Evolutionary conservation across 345 rosid species (phyloP).

Genomic region (Stellera chamaejasme): DNA sequence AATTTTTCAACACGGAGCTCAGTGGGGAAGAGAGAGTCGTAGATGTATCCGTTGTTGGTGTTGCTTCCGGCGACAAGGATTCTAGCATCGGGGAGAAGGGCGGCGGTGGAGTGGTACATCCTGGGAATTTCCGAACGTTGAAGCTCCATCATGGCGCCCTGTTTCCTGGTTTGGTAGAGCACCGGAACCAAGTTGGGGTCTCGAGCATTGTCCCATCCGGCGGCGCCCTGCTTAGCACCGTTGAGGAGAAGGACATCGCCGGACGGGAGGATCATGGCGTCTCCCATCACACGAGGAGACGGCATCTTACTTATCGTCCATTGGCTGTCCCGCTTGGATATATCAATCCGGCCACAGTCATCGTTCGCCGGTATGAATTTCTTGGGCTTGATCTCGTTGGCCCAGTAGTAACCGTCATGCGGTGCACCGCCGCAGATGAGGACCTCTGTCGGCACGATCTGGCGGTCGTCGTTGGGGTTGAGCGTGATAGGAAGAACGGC

Average conservation of each 20-base stretch:
- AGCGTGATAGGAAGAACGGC: constrained; percentile 58
- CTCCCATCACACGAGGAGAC: constrained; percentile 60
- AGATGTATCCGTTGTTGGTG: constrained; percentile 53
- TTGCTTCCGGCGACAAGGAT: constrained; percentile 62
- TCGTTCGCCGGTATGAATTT: constrained; percentile 30
- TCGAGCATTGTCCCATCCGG: constrained; percentile 61
- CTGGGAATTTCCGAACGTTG: constrained; percentile 39
- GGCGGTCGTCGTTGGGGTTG: constrained; percentile 10
- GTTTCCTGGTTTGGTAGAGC: constrained; percentile 25
- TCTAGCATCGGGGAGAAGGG: constrained; percentile 47
- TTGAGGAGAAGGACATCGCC: constrained; percentile 64
- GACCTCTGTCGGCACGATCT: constrained; percentile 34
- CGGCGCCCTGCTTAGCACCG: constrained; percentile 60
- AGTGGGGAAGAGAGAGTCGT: constrained; percentile 45
- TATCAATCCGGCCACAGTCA: constrained; percentile 55
- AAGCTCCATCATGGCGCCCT: constrained; percentile 32
- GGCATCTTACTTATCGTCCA: constrained; percentile 78
- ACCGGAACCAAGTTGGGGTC: constrained; percentile 58
- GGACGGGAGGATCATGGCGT: constrained; percentile 55
- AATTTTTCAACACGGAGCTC: constrained; percentile 67
- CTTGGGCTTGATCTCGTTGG: constrained; percentile 22
- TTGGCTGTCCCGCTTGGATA: constrained; percentile 32
- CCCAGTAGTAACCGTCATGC: constrained; percentile 32
- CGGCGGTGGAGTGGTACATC: constrained; percentile 59
- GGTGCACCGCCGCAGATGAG: constrained; percentile 54